Percentiles rank a stretch among this genome's conserved stretches.
Conservation (phyloP, 2,329 filamentous ascomycete genomes). For the Arthrobotrys musiformis region DNA sequence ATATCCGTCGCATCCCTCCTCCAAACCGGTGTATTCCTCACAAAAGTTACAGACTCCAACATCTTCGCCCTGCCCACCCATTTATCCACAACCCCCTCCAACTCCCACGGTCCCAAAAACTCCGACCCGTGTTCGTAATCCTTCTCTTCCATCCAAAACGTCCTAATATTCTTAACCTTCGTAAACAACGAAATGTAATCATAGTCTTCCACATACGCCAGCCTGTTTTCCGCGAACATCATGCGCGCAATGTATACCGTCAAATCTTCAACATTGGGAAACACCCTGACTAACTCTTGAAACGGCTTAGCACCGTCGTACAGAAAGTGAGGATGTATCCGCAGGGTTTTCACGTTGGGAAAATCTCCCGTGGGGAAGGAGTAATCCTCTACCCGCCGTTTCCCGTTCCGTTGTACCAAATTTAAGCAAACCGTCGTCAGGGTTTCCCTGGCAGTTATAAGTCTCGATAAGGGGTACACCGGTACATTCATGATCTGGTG, state of each 20-base stretch:
- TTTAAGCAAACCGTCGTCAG: neutral
- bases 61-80: neutral
- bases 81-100: neutral
- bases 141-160: neutral
- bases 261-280: constrained; percentile 3
- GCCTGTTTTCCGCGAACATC: neutral
- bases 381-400: neutral
- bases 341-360: neutral
- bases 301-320: neutral
- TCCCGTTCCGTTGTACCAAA: neutral
- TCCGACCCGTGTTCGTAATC: neutral
- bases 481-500: neutral
- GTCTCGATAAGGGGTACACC: neutral
- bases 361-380: neutral
- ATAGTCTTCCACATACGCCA: neutral
- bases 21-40: neutral
- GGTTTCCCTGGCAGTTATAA: neutral
- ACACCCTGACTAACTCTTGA: neutral
- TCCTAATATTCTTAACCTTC: neutral
- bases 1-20: neutral
- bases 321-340: neutral
- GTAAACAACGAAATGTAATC: neutral
- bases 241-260: neutral
- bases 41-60: neutral
- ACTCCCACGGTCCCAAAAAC: neutral